Conservation (phyloP, 73 alveolate species). For the Stentor roeselii region DNA sequence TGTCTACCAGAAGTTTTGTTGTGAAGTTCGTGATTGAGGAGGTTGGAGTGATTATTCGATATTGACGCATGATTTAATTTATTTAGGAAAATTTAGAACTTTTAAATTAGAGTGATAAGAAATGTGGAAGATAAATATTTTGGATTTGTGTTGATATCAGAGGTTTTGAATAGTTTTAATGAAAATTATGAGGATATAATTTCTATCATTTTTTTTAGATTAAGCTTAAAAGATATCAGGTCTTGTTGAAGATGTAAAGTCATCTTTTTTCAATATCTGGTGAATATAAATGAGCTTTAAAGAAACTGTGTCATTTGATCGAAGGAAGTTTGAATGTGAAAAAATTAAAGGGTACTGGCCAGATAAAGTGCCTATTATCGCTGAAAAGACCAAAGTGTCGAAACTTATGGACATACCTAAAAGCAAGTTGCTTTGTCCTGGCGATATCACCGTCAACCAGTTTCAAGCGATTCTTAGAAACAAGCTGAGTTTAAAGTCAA, state of each 20-base stretch:
- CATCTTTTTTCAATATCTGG: too few relatives aligned
- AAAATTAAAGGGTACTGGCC: slow-evolving; percentile 1
- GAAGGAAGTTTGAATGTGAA: neutral
- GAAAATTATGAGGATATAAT: too few relatives aligned
- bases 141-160: too few relatives aligned
- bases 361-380: neutral
- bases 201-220: too few relatives aligned
- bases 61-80: neutral
- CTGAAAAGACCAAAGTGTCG: neutral
- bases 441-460: neutral
- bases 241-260: too few relatives aligned
- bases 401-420: neutral
- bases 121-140: too few relatives aligned
- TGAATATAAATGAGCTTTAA: too few relatives aligned
- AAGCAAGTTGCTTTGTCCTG: neutral
- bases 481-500: neutral
- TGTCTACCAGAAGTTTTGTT: neutral
- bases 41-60: neutral
- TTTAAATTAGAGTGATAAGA: too few relatives aligned
- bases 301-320: too few relatives aligned
- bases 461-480: neutral
- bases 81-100: too few relatives aligned
- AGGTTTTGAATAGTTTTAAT: too few relatives aligned
- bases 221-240: too few relatives aligned
- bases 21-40: neutral